These are phyloP conservation scores for Adansonia digitata DNA, from an alignment of 345 rosid species.

Conservation along the genomic window DNA sequence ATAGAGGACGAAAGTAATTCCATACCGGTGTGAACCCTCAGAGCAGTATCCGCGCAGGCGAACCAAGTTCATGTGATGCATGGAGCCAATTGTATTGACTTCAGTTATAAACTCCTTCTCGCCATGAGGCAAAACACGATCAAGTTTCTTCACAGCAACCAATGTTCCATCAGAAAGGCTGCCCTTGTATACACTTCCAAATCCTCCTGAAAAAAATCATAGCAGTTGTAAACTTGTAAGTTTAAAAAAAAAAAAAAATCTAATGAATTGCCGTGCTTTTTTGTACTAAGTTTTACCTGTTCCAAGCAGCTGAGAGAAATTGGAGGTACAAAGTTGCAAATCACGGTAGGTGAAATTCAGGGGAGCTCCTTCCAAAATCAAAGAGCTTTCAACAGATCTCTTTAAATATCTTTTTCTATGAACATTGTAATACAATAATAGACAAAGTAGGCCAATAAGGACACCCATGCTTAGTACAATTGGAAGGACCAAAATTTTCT, in stretches of 20 bases:
- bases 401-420: conserved; percentile 48
- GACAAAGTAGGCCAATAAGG: conserved; percentile 56
- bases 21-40: conserved; percentile 65
- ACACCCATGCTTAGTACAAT: conserved; percentile 54
- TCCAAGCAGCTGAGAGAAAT: conserved; percentile 73
- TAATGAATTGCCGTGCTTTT: background rate
- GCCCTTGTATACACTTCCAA: conserved; percentile 77
- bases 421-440: conserved; percentile 58
- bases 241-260: background rate
- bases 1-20: background rate
- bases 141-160: conserved; percentile 71
- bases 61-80: conserved; percentile 81
- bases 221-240: background rate
- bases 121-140: conserved; percentile 61
- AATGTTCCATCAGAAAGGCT: conserved; percentile 41
- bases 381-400: conserved; percentile 46
- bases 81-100: conserved; percentile 80
- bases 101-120: conserved; percentile 72
- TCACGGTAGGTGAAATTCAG: conserved; percentile 63
- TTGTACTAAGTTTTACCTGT: conserved; percentile 42
- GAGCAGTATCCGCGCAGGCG: conserved; percentile 74
- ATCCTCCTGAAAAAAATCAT: conserved; percentile 49
- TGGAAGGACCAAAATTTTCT: conserved; percentile 57
- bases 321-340: conserved; percentile 57
- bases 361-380: conserved; percentile 62